Percentiles rank a stretch among this genome's conserved stretches.
Evolutionary conservation across 768 basidiomycete genomes (phyloP).

Genomic region (Terana coerulea): DNA sequence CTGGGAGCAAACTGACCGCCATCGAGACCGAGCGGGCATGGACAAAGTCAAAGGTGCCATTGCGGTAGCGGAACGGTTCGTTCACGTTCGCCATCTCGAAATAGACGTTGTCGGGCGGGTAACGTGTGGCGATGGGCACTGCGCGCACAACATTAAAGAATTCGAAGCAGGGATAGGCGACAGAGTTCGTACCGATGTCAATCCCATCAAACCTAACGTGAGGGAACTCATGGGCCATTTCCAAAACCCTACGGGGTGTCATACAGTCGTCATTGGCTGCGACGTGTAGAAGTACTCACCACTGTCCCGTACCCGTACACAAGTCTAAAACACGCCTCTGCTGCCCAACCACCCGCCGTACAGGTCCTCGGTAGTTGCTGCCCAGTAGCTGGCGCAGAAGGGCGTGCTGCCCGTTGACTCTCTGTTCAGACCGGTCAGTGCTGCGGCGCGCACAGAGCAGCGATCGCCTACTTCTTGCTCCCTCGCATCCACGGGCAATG

Average conservation of each 20-base stretch:
- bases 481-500: conserved; percentile 65
- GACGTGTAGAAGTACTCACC: conserved; percentile 40
- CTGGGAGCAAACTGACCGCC: conserved; percentile 43
- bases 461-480: conserved; percentile 58
- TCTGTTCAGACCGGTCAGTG: conserved; percentile 33
- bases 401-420: conserved; percentile 47
- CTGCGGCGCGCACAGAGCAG: background rate
- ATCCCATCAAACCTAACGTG: conserved; percentile 63
- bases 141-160: background rate
- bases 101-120: conserved; percentile 54
- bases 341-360: conserved; percentile 45
- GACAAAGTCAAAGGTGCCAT: conserved; percentile 59
- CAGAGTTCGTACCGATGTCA: conserved; percentile 61
- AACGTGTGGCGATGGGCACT: conserved; percentile 73
- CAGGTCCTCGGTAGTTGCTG: conserved; percentile 58
- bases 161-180: conserved; percentile 7
- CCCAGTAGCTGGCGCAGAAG: conserved; percentile 49
- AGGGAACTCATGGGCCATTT: conserved; percentile 67
- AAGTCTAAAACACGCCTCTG: conserved; percentile 62
- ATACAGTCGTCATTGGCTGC: conserved; percentile 14
- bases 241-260: conserved; percentile 54
- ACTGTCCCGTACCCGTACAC: conserved; percentile 73
- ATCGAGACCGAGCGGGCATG: conserved; percentile 60
- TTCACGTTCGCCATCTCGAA: conserved; percentile 70
- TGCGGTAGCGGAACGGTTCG: conserved; percentile 43